phyloP scores from a whole-genome alignment of 2,329 filamentous ascomycete genomes.

The Sclerotinia subarctica region DNA sequence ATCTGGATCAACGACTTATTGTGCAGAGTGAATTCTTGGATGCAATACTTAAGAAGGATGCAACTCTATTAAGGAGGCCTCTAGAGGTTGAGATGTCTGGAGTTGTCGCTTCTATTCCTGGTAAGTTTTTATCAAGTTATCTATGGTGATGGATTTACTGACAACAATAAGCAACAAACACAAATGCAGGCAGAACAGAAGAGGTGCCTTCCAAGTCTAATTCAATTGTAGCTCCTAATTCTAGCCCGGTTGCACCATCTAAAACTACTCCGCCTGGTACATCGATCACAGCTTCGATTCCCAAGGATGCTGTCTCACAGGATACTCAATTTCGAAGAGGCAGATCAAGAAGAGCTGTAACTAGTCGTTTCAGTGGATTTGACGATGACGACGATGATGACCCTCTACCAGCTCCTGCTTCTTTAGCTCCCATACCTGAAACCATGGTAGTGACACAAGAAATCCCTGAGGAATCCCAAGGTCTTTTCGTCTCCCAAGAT shows the following conservation, averaged over 20 bases:
- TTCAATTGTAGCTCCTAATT: constrained; percentile 2
- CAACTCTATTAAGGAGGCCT: constrained; percentile 65
- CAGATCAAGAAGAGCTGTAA: constrained; percentile 44
- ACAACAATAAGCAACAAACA: constrained; percentile 22
- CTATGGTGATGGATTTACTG: neutral
- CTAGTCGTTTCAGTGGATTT: constrained; percentile 70
- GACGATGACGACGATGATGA: constrained; percentile 55
- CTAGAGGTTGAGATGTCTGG: constrained; percentile 52
- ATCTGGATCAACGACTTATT: constrained; percentile 76
- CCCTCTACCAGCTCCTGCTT: neutral
- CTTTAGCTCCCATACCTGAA: constrained; percentile 31
- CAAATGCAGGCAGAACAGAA: constrained; percentile 9
- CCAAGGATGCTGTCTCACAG: neutral
- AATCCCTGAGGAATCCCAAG: constrained; percentile 33
- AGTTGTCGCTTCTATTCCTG: constrained; percentile 30
- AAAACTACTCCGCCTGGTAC: constrained; percentile 12
- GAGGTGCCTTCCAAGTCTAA: neutral
- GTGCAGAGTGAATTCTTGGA: constrained; percentile 91
- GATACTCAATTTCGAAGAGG: constrained; percentile 27
- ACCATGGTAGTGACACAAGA: constrained; percentile 56
- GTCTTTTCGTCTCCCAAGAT: constrained; percentile 56
- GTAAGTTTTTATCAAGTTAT: constrained; percentile 24
- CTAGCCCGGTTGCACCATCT: neutral
- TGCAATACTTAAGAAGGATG: constrained; percentile 78
- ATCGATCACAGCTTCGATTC: constrained; percentile 25